Base-by-base conservation (phyloP, 2,329 filamentous ascomycete genomes). In the Aureobasidium zeae region DNA sequence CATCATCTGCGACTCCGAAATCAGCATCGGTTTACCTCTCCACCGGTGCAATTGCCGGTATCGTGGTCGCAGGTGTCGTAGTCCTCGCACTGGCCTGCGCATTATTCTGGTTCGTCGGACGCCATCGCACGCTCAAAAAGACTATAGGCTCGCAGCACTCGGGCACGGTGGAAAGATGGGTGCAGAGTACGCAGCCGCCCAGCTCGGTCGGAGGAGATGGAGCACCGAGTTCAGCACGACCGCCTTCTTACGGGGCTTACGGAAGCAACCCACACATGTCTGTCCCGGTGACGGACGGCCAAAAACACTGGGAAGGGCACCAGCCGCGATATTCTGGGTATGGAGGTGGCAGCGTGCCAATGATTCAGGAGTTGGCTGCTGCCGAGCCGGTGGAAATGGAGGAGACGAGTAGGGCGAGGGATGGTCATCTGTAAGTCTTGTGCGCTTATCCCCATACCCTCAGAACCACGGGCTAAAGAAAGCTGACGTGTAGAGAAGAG, bases 41-140 rank as follows among this genome's bases (percentile, higher is more conserved):
- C 1, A 54, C 55, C 19, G 64, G 65, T 10, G 64, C 60, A 2
- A 69, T 69, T 29, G 64, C 60, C 1, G 67, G 67, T 6, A 68
- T 84, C 61, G 83, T 76, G 64, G 68, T 78, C 31, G 79, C 78
- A 31, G 79, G 72, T 1, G 65, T 79, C 4, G 62, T 80, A 17
- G 59, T 85, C 30, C 68, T 88, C 4, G 65, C 77, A 7, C 67
- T 71, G 31, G 61, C 77, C 37, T 81, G 73, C 2, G 62, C 79
- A 0, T 65, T 80, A 3, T 69, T 80, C 52, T 87, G 81, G 77
- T 67, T 72, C 30, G 80, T 81, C 69, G 77, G 71, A 2, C 65
- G 66, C 22, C 56, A 30, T n/a, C 44, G 45, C 30, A 35, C 16
- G 2, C 29, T 46, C 4, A 49, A 46, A 24, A 11, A 35, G 6